phyloP scores from a whole-genome alignment of 2,329 filamentous ascomycete species.

The Neonectria neomacrospora region DNA sequence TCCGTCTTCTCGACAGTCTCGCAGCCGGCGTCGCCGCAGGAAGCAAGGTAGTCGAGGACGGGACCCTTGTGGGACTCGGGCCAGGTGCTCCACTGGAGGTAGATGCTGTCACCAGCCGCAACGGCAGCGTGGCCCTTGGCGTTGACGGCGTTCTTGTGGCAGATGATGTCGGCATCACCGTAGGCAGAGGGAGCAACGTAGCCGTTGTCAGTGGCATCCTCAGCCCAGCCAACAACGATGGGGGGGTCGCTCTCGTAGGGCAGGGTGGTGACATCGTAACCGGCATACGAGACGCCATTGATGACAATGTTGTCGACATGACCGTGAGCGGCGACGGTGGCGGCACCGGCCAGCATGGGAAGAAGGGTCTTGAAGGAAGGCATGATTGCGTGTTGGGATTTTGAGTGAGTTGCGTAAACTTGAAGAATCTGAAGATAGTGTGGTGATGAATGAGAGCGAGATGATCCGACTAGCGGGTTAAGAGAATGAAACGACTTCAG shows the following conservation, averaged over 20 bases:
- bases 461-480: slow-evolving; percentile 41
- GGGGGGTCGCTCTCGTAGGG: slow-evolving; percentile 36
- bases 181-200: slow-evolving; percentile 59
- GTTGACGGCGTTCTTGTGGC: slow-evolving; percentile 56
- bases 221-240: slow-evolving; percentile 52
- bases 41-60: slow-evolving; percentile 72
- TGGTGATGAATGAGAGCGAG: slow-evolving; percentile 21
- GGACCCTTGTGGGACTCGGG: slow-evolving; percentile 61
- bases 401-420: slow-evolving; percentile 1
- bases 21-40: slow-evolving; percentile 65
- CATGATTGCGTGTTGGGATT: slow-evolving; percentile 37
- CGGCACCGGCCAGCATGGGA: slow-evolving; percentile 42
- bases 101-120: slow-evolving; percentile 54
- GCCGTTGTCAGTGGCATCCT: slow-evolving; percentile 60
- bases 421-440: slow-evolving; percentile 26
- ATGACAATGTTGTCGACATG: slow-evolving; percentile 44
- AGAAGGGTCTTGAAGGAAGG: slow-evolving; percentile 44
- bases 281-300: slow-evolving; percentile 40
- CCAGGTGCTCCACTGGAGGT: slow-evolving; percentile 57
- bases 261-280: slow-evolving; percentile 37
- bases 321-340: slow-evolving; percentile 44
- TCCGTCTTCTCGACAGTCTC: slow-evolving; percentile 62
- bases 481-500: slow-evolving; percentile 45
- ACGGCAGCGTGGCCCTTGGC: slow-evolving; percentile 54
- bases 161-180: slow-evolving; percentile 57